Conservation (phyloP, 179 eudicot species). For the Beta lomatogona region DNA sequence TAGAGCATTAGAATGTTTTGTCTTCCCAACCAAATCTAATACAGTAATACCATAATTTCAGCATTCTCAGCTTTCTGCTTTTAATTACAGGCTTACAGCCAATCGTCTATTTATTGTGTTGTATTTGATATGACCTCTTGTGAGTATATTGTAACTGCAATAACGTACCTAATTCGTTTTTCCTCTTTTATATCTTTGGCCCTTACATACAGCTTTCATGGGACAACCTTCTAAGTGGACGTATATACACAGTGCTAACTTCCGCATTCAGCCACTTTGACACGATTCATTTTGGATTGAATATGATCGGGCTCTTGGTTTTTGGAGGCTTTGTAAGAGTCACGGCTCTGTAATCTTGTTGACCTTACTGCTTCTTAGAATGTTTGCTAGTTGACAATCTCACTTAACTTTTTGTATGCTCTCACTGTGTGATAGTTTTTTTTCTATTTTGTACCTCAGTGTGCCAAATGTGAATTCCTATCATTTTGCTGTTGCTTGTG, state of each 20-base stretch:
- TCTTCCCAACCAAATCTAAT: background rate
- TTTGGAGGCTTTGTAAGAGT: slow-evolving; percentile 57
- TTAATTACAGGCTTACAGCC: background rate
- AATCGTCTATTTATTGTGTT: background rate
- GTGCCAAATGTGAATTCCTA: background rate
- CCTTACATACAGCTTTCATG: slow-evolving; percentile 50
- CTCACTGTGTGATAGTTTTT: background rate
- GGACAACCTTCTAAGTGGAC: slow-evolving; percentile 61
- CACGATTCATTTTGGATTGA: slow-evolving; percentile 44
- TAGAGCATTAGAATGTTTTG: background rate
- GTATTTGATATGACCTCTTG: background rate
- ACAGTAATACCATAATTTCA: background rate
- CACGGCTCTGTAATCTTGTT: slow-evolving; percentile 8
- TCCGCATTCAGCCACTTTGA: slow-evolving; percentile 71
- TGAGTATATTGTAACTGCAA: background rate
- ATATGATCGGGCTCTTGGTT: slow-evolving; percentile 74
- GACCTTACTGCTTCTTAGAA: background rate
- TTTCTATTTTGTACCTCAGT: no score
- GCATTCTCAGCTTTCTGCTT: background rate
- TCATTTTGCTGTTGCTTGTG: background rate
- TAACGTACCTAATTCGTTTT: no score
- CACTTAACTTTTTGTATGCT: background rate
- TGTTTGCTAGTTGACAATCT: background rate
- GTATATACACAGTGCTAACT: slow-evolving; percentile 65
- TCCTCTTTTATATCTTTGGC: no score